Evolutionary conservation across 177 flowering plant genomes (phyloP).

Genomic region (Tripterygium wilfordii): DNA sequence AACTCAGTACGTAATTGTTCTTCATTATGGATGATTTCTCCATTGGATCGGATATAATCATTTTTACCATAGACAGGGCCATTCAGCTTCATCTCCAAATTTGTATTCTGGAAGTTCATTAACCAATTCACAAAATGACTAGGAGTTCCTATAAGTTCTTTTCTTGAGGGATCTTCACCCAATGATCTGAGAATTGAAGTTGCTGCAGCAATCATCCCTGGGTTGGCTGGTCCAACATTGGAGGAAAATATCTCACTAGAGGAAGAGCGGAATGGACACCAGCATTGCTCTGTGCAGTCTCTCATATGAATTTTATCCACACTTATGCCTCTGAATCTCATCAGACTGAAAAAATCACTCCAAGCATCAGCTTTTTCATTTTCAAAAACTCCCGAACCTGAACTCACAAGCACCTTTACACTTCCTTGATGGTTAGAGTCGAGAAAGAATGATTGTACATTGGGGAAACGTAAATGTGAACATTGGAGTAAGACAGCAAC

Average conservation of each 20-base stretch:
- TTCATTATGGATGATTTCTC: slow-evolving; percentile 9
- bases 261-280: slow-evolving; percentile 64
- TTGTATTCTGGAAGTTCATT: slow-evolving; percentile 59
- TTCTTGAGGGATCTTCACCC: slow-evolving; percentile 81
- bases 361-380: slow-evolving; percentile 45
- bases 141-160: slow-evolving; percentile 74
- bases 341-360: slow-evolving; percentile 65
- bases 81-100: slow-evolving; percentile 53
- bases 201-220: slow-evolving; percentile 59
- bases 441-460: slow-evolving; percentile 24
- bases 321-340: slow-evolving; percentile 55
- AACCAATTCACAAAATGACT: slow-evolving; percentile 75
- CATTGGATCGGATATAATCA: slow-evolving; percentile 17
- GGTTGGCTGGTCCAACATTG: slow-evolving; percentile 23
- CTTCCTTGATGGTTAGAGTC: slow-evolving; percentile 42
- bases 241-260: slow-evolving; percentile 16
- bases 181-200: slow-evolving; percentile 53
- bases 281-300: slow-evolving; percentile 20
- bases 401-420: slow-evolving; percentile 38
- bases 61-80: slow-evolving; percentile 23
- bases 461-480: slow-evolving; percentile 66
- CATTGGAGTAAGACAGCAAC: slow-evolving; percentile 86
- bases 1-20: slow-evolving; percentile 41
- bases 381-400: slow-evolving; percentile 81
- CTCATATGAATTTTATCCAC: slow-evolving; percentile 18